phyloP scores from a whole-genome alignment of 306 rosid genomes.

The Cucurbita moschata region DNA sequence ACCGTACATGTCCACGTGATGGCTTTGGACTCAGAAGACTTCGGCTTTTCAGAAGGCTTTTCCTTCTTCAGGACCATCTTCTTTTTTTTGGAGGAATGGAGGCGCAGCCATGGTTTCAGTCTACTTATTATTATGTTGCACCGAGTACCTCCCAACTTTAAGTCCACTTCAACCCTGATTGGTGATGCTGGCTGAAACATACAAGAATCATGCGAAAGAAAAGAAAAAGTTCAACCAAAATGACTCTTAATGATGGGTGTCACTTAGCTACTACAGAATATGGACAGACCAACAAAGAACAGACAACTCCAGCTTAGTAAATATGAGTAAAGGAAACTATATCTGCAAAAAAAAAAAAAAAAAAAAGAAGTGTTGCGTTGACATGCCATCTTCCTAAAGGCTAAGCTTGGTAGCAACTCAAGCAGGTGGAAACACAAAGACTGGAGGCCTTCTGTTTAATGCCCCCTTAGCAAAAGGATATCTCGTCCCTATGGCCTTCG shows the following conservation, averaged over 20 bases:
- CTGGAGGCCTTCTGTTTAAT: not conserved
- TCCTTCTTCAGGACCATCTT: conserved; percentile 61
- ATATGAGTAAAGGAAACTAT: not conserved
- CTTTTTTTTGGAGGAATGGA: conserved; percentile 55
- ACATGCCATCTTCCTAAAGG: not conserved
- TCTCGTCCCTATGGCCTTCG: not conserved
- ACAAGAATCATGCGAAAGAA: conserved; percentile 12
- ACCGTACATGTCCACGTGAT: conserved; percentile 93
- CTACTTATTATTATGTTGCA: conserved; percentile 79
- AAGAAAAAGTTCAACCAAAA: conserved; percentile 4
- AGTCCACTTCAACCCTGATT: conserved; percentile 81
- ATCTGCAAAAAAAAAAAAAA: not conserved
- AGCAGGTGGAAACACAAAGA: not conserved
- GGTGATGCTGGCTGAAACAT: conserved; percentile 52
- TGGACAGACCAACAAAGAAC: not conserved
- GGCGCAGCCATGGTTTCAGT: conserved; percentile 68
- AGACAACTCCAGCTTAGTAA: not conserved
- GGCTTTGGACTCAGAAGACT: conserved; percentile 41
- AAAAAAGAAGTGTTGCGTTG: not conserved
- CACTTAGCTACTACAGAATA: not conserved
- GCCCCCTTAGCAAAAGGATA: not conserved
- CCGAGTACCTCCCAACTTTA: conserved; percentile 83
- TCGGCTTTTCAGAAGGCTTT: conserved; percentile 36
- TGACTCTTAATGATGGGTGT: not conserved
- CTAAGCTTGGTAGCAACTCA: not conserved